Conservation (phyloP, 331 rosid species). For the Telfairia occidentalis region DNA sequence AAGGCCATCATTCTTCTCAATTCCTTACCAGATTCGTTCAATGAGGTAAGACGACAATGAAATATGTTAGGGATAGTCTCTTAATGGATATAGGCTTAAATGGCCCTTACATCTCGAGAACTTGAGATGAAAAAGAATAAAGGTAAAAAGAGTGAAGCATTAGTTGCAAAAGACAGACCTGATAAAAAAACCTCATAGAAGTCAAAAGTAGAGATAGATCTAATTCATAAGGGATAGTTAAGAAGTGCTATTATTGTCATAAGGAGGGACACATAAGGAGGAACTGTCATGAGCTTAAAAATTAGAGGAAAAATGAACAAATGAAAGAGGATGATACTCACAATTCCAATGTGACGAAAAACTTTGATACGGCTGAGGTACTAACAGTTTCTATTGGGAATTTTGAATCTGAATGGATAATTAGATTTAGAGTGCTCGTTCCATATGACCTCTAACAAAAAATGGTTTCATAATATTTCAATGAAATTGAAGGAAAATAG, state of each 20-base stretch:
- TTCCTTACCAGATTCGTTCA: background rate
- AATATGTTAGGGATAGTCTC: too few species aligned
- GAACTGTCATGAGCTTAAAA: background rate
- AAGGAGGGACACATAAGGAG: background rate
- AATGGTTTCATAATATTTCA: too few species aligned
- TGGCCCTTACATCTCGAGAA: background rate
- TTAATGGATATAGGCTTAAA: background rate
- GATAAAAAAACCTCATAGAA: background rate
- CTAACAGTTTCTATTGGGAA: too few species aligned
- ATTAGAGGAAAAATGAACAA: background rate
- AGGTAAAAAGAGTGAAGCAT: background rate
- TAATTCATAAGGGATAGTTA: background rate
- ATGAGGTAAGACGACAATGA: background rate
- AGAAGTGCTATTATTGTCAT: background rate
- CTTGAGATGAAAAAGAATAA: background rate
- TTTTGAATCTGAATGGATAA: too few species aligned
- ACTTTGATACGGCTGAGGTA: too few species aligned
- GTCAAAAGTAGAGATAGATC: background rate
- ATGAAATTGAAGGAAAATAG: too few species aligned
- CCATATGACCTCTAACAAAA: too few species aligned
- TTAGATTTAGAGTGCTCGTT: too few species aligned
- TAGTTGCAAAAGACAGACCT: background rate
- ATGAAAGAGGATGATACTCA: background rate
- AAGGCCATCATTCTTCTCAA: background rate
- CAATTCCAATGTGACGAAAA: background rate